A percentile compares a stretch with the other conserved stretches of the same genome.
These are phyloP conservation scores for Nakazawaea siamensis DNA, from an alignment of 805 yeast genomes.

Conservation along the genomic window DNA sequence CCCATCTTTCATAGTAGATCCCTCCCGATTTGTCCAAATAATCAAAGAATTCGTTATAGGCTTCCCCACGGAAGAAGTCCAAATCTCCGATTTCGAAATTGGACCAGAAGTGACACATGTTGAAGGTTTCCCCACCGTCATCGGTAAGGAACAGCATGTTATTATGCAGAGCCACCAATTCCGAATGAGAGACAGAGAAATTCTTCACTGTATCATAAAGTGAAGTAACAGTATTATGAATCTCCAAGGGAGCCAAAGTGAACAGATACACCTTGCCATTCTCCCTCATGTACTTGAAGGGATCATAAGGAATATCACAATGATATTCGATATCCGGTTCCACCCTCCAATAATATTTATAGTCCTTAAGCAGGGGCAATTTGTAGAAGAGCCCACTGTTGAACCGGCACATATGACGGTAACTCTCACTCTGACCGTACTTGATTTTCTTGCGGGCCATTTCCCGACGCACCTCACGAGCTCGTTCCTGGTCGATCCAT, in stretches of 20 bases:
- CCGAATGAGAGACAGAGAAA: conserved; percentile 37
- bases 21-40: conserved; percentile 40
- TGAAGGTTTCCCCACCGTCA: conserved; percentile 31
- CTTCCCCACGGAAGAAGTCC: conserved; percentile 37
- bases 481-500: conserved; percentile 48
- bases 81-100: conserved; percentile 50
- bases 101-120: conserved; percentile 60
- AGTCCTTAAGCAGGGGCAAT: conserved; percentile 33
- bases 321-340: conserved; percentile 50
- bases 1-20: conserved; percentile 53
- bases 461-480: conserved; percentile 33
- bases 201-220: conserved; percentile 40
- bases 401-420: conserved; percentile 66
- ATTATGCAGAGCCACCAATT: conserved; percentile 37
- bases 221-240: conserved; percentile 42
- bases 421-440: conserved; percentile 41
- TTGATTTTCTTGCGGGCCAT: conserved; percentile 33
- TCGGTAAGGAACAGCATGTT: conserved; percentile 42
- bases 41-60: conserved; percentile 36
- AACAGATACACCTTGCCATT: conserved; percentile 43
- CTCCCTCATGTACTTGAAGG: conserved; percentile 33
- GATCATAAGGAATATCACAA: conserved; percentile 52
- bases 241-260: conserved; percentile 40
- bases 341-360: conserved; percentile 53
- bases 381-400: conserved; percentile 57